Evolutionary conservation across 2,329 filamentous ascomycete species (phyloP).

Genomic region (Cadophora sp.): DNA sequence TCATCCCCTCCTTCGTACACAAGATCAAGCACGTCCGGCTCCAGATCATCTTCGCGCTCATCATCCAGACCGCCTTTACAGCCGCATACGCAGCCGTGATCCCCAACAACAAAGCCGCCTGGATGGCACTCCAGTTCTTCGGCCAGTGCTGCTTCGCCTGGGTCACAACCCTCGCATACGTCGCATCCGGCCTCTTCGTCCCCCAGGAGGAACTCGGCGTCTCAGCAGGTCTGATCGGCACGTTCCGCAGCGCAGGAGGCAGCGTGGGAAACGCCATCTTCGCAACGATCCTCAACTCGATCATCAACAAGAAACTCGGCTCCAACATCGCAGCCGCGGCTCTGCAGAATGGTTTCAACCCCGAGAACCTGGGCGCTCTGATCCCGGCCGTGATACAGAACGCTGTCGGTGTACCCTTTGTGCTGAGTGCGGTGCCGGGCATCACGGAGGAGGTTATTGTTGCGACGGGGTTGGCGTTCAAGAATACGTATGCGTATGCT

Average conservation of each 20-base stretch:
- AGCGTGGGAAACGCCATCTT: slow-evolving; percentile 48
- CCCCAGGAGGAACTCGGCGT: slow-evolving; percentile 44
- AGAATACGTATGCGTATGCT: slow-evolving; percentile 46
- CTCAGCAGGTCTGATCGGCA: slow-evolving; percentile 44
- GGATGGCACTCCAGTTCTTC: slow-evolving; percentile 45
- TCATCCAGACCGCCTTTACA: slow-evolving; percentile 44
- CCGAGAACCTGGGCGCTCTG: slow-evolving; percentile 34
- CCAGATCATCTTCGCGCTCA: slow-evolving; percentile 45
- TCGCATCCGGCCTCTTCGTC: slow-evolving; percentile 44
- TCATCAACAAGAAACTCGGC: slow-evolving; percentile 42
- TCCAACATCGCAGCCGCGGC: slow-evolving; percentile 43
- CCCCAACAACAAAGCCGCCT: slow-evolving; percentile 42
- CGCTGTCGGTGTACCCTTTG: slow-evolving; percentile 45
- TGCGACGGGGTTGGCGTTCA: slow-evolving; percentile 38
- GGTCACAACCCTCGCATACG: slow-evolving; percentile 45
- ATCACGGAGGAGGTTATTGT: slow-evolving; percentile 42
- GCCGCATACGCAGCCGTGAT: slow-evolving; percentile 42
- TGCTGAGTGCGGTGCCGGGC: slow-evolving; percentile 46
- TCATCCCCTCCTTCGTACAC: slow-evolving; percentile 45
- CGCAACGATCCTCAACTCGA: slow-evolving; percentile 44
- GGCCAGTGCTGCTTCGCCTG: slow-evolving; percentile 46
- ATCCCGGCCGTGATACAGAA: slow-evolving; percentile 45
- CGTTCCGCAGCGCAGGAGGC: slow-evolving; percentile 45
- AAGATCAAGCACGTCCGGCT: slow-evolving; percentile 44
- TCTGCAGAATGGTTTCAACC: slow-evolving; percentile 39